phyloP scores from a whole-genome alignment of 768 basidiomycete species.

The Boletus vermiculosoides region DNA sequence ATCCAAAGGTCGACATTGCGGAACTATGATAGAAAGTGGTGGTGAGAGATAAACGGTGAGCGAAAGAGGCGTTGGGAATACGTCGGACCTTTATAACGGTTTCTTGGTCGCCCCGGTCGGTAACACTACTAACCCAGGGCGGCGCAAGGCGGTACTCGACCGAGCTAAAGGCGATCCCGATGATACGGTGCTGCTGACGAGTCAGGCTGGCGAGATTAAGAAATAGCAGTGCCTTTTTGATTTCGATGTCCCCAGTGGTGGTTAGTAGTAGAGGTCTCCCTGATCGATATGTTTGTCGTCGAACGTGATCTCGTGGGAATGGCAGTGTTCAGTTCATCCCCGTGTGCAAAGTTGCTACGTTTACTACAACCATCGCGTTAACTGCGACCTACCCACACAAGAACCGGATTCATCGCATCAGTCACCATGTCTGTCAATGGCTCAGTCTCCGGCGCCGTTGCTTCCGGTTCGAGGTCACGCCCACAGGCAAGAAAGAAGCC shows the following conservation, averaged over 20 bases:
- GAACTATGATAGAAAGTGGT: slow-evolving; percentile 5
- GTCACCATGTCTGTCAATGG: slow-evolving; percentile 28
- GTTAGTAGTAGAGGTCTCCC: neutral
- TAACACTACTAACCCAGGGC: slow-evolving; percentile 10
- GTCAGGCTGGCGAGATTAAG: neutral
- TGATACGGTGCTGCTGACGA: neutral
- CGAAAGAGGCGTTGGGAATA: slow-evolving; percentile 2
- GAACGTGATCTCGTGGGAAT: slow-evolving; percentile 22
- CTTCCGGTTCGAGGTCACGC: slow-evolving; percentile 57
- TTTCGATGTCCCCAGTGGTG: neutral
- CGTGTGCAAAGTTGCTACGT: slow-evolving; percentile 2
- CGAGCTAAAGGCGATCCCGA: slow-evolving; percentile 17
- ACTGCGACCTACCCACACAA: neutral
- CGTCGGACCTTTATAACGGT: slow-evolving; percentile 23
- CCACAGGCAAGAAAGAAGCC: slow-evolving; percentile 61
- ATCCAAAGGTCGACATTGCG: slow-evolving; percentile 92
- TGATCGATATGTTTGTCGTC: neutral
- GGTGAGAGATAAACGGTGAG: slow-evolving; percentile 13
- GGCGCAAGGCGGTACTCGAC: slow-evolving; percentile 25
- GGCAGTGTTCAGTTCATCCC: neutral
- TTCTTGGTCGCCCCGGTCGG: neutral
- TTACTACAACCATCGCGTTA: slow-evolving; percentile 4
- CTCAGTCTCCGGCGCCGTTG: slow-evolving; percentile 16
- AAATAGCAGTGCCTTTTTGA: slow-evolving; percentile 3
- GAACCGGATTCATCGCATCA: neutral